These are phyloP conservation scores for Dissophora globulifera DNA, from an alignment of 192 early-diverging fungal species.

Conservation along the genomic window DNA sequence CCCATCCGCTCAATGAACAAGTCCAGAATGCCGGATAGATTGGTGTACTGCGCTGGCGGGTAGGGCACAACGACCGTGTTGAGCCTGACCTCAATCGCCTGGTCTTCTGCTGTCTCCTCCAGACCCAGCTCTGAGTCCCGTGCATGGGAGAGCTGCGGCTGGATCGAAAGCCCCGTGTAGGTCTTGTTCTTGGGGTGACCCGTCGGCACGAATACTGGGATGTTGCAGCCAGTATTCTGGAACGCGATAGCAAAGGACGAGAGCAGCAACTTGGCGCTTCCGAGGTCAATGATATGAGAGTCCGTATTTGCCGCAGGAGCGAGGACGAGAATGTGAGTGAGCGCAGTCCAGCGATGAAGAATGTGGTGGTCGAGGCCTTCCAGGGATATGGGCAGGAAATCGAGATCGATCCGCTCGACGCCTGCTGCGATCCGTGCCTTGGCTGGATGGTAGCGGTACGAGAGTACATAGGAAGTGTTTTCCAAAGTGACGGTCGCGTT, in stretches of 20 bases:
- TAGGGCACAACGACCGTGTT: constrained; percentile 48
- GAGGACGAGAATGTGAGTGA: constrained; percentile 66
- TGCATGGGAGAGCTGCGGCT: constrained; percentile 25
- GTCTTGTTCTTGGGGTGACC: constrained; percentile 46
- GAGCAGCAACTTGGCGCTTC: constrained; percentile 68
- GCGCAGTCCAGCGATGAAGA: constrained; percentile 78
- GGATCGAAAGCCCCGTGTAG: constrained; percentile 46
- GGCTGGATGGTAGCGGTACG: constrained; percentile 54
- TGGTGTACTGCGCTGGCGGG: constrained; percentile 48
- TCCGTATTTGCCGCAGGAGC: constrained; percentile 19
- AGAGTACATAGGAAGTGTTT: constrained; percentile 41
- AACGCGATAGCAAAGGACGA: constrained; percentile 77
- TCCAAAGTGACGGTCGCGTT: constrained; percentile 50
- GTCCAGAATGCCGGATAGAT: constrained; percentile 47
- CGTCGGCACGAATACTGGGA: constrained; percentile 69
- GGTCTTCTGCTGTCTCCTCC: constrained; percentile 43
- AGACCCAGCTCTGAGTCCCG: constrained; percentile 19
- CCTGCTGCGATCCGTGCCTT: constrained; percentile 32
- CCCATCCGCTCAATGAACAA: constrained; percentile 52
- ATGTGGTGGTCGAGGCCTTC: constrained; percentile 54
- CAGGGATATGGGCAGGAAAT: constrained; percentile 51
- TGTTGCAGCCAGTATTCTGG: constrained; percentile 71
- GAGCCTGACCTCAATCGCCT: constrained; percentile 50
- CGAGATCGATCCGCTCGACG: constrained; percentile 48
- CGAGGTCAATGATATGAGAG: constrained; percentile 62